Base-by-base conservation (phyloP, 345 rosid genomes). In the Abelmoschus esculentus region DNA sequence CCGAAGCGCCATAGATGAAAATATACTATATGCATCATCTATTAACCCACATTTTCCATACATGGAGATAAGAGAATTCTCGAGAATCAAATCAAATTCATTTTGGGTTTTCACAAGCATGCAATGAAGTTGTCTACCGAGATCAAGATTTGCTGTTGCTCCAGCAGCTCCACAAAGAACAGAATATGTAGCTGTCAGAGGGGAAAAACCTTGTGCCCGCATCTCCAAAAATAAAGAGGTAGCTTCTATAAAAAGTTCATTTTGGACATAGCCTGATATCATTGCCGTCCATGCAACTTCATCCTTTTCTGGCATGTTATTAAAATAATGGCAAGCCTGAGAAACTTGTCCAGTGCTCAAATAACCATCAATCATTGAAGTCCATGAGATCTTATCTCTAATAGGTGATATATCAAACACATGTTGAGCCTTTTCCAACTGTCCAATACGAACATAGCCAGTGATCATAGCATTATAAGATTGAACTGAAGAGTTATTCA, bases 101-200 rank as follows among this genome's bases (percentile, higher is more conserved):
- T 69, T 70, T 67, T 32, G 67, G 0, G 82, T 78, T 80, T 89
- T 89, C 54, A 80, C 54, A 46, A 91, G 70, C 72, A 84, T 57
- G 53, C 84, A 75, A 61, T 85, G 96, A 54, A 83, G 62, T 78
- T 89, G 91, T 74, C 73, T 85, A 70, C 92, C 96, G 54, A 72
- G 79, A 73, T 84, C 86, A 10, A 89, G 82, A 81, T 83, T 75
- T n/a, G 91, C 80, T 29, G 79, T 72, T 69, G 93, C 91, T 70
- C 97, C 96, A 17, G 87, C 84, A 17, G 89, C 89, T 46, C 90
- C 89, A 71, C 85, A 78, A 32, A 87, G 85, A 76, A 67, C 49
- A 46, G 85, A 74, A 31, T 73, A 84, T 40, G 86, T 83, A 19
- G 72, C 68, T 42, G 66, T 72, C 50, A 82, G 66, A 52, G 83